Conservation (phyloP, 441 rosid species). For the Pelargonium cotyledonis region DNA sequence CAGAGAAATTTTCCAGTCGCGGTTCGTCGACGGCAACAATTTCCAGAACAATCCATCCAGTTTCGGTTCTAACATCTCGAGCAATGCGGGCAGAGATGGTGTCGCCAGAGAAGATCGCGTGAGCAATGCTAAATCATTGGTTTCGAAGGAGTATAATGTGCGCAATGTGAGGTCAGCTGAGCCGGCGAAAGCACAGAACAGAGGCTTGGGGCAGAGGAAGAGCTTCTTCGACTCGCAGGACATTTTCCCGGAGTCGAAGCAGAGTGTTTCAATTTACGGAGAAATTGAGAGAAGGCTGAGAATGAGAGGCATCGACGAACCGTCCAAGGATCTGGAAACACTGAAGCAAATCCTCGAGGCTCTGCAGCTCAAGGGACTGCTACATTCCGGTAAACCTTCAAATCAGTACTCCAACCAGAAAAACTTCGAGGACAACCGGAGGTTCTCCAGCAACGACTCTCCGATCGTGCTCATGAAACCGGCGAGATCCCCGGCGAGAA, state of each 20-base stretch:
- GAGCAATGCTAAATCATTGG: constrained; percentile 15
- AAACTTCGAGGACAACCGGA: constrained; percentile 38
- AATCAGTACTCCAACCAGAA: constrained; percentile 25
- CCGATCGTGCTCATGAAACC: constrained; percentile 50
- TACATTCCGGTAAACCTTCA: constrained; percentile 44
- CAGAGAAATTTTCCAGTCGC: constrained; percentile 43
- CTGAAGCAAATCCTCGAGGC: constrained; percentile 84
- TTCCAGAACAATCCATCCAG: no score
- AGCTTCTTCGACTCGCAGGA: constrained; percentile 64
- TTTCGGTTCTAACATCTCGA: no score
- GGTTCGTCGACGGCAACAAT: constrained; percentile 53
- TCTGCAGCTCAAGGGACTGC: constrained; percentile 77
- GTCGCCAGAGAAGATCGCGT: constrained; percentile 23
- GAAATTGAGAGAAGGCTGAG: constrained; percentile 60
- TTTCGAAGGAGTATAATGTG: no score
- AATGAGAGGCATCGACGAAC: constrained; percentile 65
- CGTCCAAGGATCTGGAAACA: constrained; percentile 73
- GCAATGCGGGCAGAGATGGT: constrained; percentile 20
- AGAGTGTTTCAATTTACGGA: constrained; percentile 35
- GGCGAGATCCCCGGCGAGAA: constrained; percentile 24
- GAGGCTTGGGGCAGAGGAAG: constrained; percentile 44
- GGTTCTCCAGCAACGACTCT: constrained; percentile 36
- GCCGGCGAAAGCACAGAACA: constrained; percentile 30
- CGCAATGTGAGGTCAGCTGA: no score
- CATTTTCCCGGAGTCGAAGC: constrained; percentile 73